Evolutionary conservation across 192 early-diverging fungal species (phyloP), one percentile per base, ranked within the genome.

Genomic region (Coemansia sp.): DNA sequence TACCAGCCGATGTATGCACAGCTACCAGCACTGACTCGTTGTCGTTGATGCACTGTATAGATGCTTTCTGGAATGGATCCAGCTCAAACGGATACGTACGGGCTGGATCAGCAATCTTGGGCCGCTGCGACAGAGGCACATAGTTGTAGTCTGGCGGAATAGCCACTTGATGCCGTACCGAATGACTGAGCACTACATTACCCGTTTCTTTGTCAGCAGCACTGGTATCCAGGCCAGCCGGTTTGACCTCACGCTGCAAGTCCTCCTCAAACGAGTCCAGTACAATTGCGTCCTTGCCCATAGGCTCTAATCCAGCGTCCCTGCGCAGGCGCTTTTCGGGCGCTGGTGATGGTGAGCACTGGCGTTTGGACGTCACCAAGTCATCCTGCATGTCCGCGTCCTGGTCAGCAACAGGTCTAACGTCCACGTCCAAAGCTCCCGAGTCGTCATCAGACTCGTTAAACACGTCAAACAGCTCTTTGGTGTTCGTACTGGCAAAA

Each of bases 1-100:
- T 98, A 60, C 96, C 96, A n/a, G 96, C 96, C 41, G 91, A 93
- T 1, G 96, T 98, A 57, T 98, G 96, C 0, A 95, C 96, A 48
- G 91, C 87, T 1, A 98, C 95, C 38, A 98, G 73, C n/a, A 98
- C 95, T 3, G 92, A 94, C 71, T 98, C 96, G 45, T 87, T 85
- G 66, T 93, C 83, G 65, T 97, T 85, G 54, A 98, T 98, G 53
- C 89, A 93, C 71, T 86, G 81, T 22, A 97, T 89, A 3, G 96
- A 85, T 16, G 90, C 89, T 37, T 86, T 81, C 76, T 98, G 96
- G 82, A 98, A 98, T 51, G 95, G 94, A 88, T 98, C 96, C 38
- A 98, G 85, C 13, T 84, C 88, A 66, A 95, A 96, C 16, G 91
- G 92, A 66, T 96, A 98, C 1, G 85, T 85, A 12, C 96, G 87